phyloP scores from a whole-genome alignment of 805 yeast genomes.

The Pichia membranifaciens region DNA sequence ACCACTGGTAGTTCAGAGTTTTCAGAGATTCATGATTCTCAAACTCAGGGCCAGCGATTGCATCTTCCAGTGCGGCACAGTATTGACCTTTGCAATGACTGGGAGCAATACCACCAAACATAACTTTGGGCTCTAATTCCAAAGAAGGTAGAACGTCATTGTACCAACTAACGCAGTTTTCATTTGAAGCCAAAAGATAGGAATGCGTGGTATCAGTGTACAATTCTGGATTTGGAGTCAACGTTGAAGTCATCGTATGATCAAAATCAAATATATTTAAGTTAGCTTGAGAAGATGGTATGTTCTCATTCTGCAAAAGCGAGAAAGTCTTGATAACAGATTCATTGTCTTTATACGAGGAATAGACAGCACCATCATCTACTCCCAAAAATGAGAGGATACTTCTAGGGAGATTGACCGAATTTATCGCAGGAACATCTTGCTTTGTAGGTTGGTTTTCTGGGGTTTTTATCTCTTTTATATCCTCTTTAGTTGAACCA shows the following conservation, averaged over 20 bases:
- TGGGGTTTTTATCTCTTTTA: too few relatives aligned
- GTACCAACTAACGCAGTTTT: constrained; percentile 5
- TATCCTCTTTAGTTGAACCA: too few relatives aligned
- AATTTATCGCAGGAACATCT: too few relatives aligned
- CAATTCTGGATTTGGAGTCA: constrained; percentile 3
- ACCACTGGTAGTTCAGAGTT: constrained; percentile 4
- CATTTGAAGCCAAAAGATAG: not conserved
- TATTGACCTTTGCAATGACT: too few relatives aligned
- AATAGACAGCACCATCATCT: too few relatives aligned
- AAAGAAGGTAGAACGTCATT: not conserved
- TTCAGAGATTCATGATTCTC: not conserved
- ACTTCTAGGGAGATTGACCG: too few relatives aligned
- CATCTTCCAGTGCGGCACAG: too few relatives aligned
- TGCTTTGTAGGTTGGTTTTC: too few relatives aligned
- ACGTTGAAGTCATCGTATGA: constrained; percentile 1
- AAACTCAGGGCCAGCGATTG: not conserved
- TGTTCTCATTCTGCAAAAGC: not conserved
- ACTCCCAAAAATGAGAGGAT: too few relatives aligned
- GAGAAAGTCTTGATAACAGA: too few relatives aligned
- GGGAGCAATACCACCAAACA: too few relatives aligned
- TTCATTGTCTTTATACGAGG: too few relatives aligned
- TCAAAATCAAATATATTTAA: constrained; percentile 10
- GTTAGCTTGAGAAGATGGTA: not conserved
- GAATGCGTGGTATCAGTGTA: not conserved
- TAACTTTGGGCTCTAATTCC: not conserved